Percentiles rank a stretch among this genome's conserved stretches.
Conservation (phyloP, 768 basidiomycete genomes). For the Pisolithus sp. region DNA sequence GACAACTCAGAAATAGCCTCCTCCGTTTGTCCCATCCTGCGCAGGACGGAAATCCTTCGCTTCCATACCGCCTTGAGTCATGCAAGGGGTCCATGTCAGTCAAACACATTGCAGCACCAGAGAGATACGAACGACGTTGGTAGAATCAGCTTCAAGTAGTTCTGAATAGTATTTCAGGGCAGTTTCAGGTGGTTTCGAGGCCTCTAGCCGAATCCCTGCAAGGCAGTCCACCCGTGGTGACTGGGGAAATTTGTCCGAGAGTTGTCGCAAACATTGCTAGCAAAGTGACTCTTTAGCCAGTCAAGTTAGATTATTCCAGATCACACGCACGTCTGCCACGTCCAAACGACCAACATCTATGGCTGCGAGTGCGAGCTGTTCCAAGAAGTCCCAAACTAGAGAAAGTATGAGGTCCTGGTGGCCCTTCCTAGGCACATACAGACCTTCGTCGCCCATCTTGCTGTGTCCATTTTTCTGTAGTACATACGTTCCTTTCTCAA, state of each 20-base stretch:
- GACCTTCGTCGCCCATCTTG: slow-evolving; percentile 55
- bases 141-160: slow-evolving; percentile 55
- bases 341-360: slow-evolving; percentile 68
- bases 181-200: slow-evolving; percentile 46
- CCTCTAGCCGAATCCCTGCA: slow-evolving; percentile 74
- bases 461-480: slow-evolving; percentile 40
- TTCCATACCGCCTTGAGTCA: slow-evolving; percentile 58
- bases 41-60: slow-evolving; percentile 68
- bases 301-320: neutral
- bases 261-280: slow-evolving; percentile 41
- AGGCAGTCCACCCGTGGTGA: slow-evolving; percentile 79
- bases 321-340: slow-evolving; percentile 61
- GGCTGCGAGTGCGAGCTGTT: slow-evolving; percentile 74
- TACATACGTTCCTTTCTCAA: slow-evolving; percentile 46
- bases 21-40: slow-evolving; percentile 55
- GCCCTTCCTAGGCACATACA: neutral
- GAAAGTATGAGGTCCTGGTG: neutral
- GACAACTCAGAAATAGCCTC: slow-evolving; percentile 67
- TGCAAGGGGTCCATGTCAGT: slow-evolving; percentile 14
- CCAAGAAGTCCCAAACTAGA: slow-evolving; percentile 72
- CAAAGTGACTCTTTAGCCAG: slow-evolving; percentile 6
- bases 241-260: slow-evolving; percentile 62
- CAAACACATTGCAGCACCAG: neutral
- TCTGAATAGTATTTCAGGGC: slow-evolving; percentile 60
- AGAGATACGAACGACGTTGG: slow-evolving; percentile 57